phyloP scores from a whole-genome alignment of 306 rosid species.

The Parietaria judaica region DNA sequence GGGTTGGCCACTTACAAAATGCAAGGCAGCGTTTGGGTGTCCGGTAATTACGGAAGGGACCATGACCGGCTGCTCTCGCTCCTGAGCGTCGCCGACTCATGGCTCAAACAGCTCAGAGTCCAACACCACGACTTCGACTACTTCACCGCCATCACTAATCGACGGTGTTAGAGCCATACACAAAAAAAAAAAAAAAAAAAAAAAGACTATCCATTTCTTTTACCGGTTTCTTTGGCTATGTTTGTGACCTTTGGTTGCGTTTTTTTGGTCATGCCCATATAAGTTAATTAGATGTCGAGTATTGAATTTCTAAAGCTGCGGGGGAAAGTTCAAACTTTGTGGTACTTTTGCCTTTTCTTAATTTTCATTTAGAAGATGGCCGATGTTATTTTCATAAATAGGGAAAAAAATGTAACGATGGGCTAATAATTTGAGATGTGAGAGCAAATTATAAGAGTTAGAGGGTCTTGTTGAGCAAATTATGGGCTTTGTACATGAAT shows the following conservation, averaged over 20 bases:
- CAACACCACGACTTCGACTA: conserved; percentile 90
- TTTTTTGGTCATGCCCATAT: conserved; percentile 3
- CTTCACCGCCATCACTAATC: conserved; percentile 41
- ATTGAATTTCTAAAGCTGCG: not conserved
- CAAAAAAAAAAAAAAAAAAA: not conserved
- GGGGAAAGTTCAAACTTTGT: too few species aligned
- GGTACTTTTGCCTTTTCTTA: not conserved
- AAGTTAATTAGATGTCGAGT: not conserved
- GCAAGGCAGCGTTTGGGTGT: conserved; percentile 80
- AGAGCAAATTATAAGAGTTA: not conserved
- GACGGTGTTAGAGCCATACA: not conserved
- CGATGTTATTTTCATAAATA: not conserved
- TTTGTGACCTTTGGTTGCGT: conserved; percentile 15
- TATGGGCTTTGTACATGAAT: conserved; percentile 6
- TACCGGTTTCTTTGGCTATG: conserved; percentile 11
- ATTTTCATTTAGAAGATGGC: not conserved
- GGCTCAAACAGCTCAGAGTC: conserved; percentile 88
- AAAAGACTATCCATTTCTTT: not conserved
- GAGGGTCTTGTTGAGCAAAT: conserved; percentile 7
- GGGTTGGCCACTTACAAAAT: conserved; percentile 91
- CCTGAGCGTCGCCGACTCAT: conserved; percentile 80
- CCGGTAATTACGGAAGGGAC: conserved; percentile 76
- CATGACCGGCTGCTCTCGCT: conserved; percentile 58
- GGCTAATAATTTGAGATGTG: not conserved
- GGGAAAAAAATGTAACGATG: not conserved